Evolutionary conservation across 495 filamentous ascomycete genomes (phyloP).

Genomic region (Penicillium chermesinum): DNA sequence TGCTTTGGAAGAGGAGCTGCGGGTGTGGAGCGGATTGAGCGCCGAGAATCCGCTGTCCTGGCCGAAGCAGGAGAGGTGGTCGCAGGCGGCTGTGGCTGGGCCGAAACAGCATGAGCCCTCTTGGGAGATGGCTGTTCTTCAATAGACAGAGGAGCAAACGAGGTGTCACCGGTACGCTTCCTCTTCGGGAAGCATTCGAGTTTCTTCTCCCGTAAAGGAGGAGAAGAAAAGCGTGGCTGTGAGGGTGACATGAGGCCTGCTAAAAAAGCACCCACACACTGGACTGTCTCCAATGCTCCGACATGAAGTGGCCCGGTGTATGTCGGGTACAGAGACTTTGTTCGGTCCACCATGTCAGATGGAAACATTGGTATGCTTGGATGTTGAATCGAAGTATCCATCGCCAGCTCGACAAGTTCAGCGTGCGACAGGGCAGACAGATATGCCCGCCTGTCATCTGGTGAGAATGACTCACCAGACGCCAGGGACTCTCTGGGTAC

Average conservation of each 20-base stretch:
- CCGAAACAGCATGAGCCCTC: no score
- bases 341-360: constrained; percentile 22
- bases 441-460: constrained; percentile 37
- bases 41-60: no score
- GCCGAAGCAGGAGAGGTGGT: no score
- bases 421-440: constrained; percentile 37
- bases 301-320: background rate
- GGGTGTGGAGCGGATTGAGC: background rate
- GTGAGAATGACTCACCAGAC: constrained; percentile 21
- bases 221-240: no score
- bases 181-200: no score
- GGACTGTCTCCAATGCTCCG: background rate
- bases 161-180: no score
- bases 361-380: constrained; percentile 40
- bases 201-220: no score
- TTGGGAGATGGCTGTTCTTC: no score
- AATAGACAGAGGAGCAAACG: no score
- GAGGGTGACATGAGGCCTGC: no score
- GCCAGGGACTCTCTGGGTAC: constrained; percentile 5
- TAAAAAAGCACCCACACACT: background rate
- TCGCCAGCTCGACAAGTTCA: constrained; percentile 36
- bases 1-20: background rate
- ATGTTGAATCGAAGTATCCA: constrained; percentile 29
- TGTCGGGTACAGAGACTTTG: background rate
- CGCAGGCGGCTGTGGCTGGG: no score